Percentiles rank a stretch among this genome's conserved stretches.
These are phyloP conservation scores for Globisporangium perplexum DNA, from an alignment of 352 stramenopile genomes.

Conservation along the genomic window DNA sequence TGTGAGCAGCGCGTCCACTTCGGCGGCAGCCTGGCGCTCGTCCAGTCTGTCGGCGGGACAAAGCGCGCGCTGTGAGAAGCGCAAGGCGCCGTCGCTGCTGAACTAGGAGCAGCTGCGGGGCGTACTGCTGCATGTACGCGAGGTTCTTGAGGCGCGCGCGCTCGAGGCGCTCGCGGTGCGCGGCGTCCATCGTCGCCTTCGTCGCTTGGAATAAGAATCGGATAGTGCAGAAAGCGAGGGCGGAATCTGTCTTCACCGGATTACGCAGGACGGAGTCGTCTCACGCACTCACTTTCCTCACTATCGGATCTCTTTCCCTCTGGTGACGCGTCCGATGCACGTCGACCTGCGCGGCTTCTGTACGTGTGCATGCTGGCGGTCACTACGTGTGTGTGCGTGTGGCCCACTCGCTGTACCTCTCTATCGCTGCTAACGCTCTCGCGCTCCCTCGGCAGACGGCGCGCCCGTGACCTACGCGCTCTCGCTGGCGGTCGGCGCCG, in stretches of 20 bases:
- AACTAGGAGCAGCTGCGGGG: no score
- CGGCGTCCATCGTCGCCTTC: constrained; percentile 41
- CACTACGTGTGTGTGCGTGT: constrained; percentile 62
- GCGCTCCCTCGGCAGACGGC: constrained; percentile 32
- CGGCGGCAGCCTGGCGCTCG: constrained; percentile 30
- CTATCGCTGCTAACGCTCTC: not conserved
- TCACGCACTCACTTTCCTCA: no score
- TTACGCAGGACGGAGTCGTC: not conserved
- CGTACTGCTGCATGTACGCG: constrained; percentile 62
- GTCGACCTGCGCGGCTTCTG: constrained; percentile 77
- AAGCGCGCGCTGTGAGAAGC: no score
- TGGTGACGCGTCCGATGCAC: constrained; percentile 37
- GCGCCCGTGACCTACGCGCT: constrained; percentile 77
- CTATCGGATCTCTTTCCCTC: no score
- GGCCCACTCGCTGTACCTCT: not conserved
- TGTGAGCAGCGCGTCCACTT: constrained; percentile 37
- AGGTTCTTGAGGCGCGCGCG: constrained; percentile 63
- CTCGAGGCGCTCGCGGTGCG: constrained; percentile 48
- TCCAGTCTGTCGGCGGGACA: constrained; percentile 41
- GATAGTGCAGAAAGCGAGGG: no score
- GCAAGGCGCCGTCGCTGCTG: no score
- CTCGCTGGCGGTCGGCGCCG: constrained; percentile 55
- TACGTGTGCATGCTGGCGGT: no score
- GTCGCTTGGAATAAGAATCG: no score
- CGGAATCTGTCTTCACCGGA: not conserved